phyloP scores from a whole-genome alignment of 148 eudicot species.

The Amaranthus palmeri region DNA sequence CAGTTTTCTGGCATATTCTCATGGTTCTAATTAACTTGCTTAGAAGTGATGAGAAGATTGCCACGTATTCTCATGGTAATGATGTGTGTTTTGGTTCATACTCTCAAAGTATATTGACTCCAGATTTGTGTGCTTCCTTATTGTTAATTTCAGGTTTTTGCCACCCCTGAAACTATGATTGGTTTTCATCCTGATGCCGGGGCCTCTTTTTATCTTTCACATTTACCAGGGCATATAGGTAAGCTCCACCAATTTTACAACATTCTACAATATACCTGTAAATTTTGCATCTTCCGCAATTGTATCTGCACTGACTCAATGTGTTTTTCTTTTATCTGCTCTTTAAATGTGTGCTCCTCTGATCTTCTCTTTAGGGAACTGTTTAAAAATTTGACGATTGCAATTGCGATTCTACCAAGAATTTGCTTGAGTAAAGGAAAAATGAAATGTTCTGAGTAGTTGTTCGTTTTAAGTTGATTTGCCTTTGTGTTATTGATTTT shows the following conservation, averaged over 20 bases:
- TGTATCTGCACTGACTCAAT: background rate
- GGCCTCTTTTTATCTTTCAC: constrained; percentile 89
- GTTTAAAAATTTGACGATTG: background rate
- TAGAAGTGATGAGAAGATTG: background rate
- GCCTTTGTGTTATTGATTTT: background rate
- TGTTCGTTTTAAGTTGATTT: background rate
- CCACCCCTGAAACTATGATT: constrained; percentile 86
- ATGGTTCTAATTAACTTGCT: background rate
- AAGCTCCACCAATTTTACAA: constrained; percentile 1
- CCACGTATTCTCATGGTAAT: background rate
- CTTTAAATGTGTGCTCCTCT: background rate
- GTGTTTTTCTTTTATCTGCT: constrained; percentile 1
- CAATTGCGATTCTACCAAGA: background rate
- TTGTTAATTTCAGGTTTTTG: constrained; percentile 58
- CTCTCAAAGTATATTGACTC: background rate
- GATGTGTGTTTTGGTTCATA: background rate
- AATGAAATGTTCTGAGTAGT: background rate
- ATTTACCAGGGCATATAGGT: constrained; percentile 84
- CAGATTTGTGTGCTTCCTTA: background rate
- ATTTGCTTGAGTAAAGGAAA: background rate
- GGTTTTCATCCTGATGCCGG: constrained; percentile 95
- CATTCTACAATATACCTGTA: background rate
- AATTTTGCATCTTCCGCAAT: background rate
- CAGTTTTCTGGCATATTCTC: no score
- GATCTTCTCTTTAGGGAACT: background rate